These are phyloP conservation scores for Daedalea quercina DNA, from an alignment of 768 basidiomycete species.

Conservation along the genomic window DNA sequence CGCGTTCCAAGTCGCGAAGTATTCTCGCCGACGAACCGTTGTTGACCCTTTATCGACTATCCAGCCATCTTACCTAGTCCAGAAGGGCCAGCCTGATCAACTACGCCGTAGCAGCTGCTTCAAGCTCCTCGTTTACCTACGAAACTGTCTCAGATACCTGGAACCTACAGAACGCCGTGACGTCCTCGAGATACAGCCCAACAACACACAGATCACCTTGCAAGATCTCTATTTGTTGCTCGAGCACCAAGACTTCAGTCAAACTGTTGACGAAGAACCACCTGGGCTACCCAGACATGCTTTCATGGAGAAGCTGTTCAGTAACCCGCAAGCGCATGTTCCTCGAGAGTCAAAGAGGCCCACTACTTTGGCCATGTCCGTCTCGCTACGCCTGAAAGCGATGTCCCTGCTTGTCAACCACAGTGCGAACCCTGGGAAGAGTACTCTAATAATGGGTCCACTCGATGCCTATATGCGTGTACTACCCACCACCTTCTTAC, in stretches of 20 bases:
- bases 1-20: constrained; percentile 42
- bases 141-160: constrained; percentile 51
- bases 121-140: constrained; percentile 74
- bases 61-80: constrained; percentile 79
- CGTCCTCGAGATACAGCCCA: constrained; percentile 5
- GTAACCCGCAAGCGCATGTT: not conserved
- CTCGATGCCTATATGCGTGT: constrained; percentile 1
- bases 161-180: constrained; percentile 22
- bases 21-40: constrained; percentile 41
- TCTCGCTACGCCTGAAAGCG: constrained; percentile 1
- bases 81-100: constrained; percentile 59
- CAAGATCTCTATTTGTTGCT: constrained; percentile 12
- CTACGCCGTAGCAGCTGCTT: constrained; percentile 67
- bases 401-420: constrained; percentile 5
- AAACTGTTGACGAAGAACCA: constrained; percentile 11
- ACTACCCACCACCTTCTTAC: not conserved
- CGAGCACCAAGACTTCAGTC: constrained; percentile 11
- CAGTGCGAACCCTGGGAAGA: constrained; percentile 1
- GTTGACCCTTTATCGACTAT: constrained; percentile 78
- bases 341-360: not conserved
- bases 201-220: constrained; percentile 6
- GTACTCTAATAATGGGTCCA: constrained; percentile 5
- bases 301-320: constrained; percentile 11
- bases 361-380: not conserved
- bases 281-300: constrained; percentile 7